Base-by-base conservation (phyloP, 176 grass and related monocot species). In the Oryza nivara region DNA sequence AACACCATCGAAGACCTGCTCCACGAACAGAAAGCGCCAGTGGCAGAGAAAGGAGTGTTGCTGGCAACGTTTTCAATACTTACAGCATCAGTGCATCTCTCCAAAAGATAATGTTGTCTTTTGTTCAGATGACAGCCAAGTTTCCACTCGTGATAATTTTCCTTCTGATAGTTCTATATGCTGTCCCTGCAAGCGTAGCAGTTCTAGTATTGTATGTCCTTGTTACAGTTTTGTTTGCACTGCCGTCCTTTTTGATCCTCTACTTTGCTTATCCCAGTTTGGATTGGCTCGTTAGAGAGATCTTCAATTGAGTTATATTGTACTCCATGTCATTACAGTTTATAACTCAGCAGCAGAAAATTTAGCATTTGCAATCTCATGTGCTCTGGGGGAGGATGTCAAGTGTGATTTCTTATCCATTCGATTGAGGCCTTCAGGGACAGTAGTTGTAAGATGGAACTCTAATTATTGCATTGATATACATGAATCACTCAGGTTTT, bases 261-360 rank as follows among this genome's bases (percentile, higher is more conserved):
- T 97, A 97, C 83, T 97, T 97, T 77, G 90, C 94, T 11, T 97
- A 94, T 79, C 94, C 92, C 40, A 89, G 68, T 84, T 85, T 97
- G 56, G 89, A 94, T 85, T 97, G 94, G 94, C 92, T 97, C 60
- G 85, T 94, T 4, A 90, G 88, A 76, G 92, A 94, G 73, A 94
- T 97, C 51, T 92, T 92, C 54, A 81, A 68, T 83, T 97, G 68
- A 89, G 30, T 75, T 48, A 2, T 80, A 60, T 10, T 76, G 65
- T 77, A 11, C 38, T 36, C 16, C 82, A 73, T 74, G n/a, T 44
- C 51, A 63, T 7, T 61, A 2, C 51, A 28, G 15, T 86, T 35
- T 40, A 35, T 78, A 38, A 16, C 46, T 25, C 19, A 15, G 1
- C 9, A 10, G n/a, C 7, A 45, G 23, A 61, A 65, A 13, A 48